These are phyloP conservation scores for Bipolaris bicolor DNA, from an alignment of 2,329 filamentous ascomycete species.

Conservation along the genomic window DNA sequence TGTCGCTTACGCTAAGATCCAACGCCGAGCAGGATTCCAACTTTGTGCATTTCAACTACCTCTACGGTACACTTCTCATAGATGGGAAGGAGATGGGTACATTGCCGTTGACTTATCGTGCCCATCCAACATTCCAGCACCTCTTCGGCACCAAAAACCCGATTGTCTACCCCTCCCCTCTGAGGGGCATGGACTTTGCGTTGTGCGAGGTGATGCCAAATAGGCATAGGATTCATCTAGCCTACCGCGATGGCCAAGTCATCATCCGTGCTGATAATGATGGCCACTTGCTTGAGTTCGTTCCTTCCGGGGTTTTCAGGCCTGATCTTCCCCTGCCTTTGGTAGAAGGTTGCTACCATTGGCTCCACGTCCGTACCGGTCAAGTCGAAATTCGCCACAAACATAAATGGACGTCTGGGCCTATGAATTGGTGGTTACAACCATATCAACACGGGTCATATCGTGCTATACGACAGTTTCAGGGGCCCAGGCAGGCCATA, in stretches of 20 bases:
- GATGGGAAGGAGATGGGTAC: constrained; percentile 58
- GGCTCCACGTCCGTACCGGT: constrained; percentile 59
- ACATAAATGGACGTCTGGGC: constrained; percentile 50
- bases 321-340: constrained; percentile 56
- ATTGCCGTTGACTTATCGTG: constrained; percentile 59
- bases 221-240: constrained; percentile 61
- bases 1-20: constrained; percentile 36
- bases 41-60: constrained; percentile 52
- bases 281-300: constrained; percentile 42
- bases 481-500: constrained; percentile 32
- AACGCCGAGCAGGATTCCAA: constrained; percentile 28
- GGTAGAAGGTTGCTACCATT: constrained; percentile 63
- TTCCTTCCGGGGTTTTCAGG: constrained; percentile 42
- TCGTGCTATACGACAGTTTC: constrained; percentile 16
- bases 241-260: constrained; percentile 50
- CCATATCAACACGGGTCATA: constrained; percentile 29
- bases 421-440: constrained; percentile 50
- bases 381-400: constrained; percentile 60
- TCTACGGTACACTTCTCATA: constrained; percentile 58
- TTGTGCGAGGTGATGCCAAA: constrained; percentile 45
- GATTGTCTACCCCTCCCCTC: constrained; percentile 58
- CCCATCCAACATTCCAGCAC: constrained; percentile 52
- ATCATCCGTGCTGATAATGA: constrained; percentile 53
- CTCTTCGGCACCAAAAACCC: constrained; percentile 63
- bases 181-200: constrained; percentile 59